Evolutionary conservation across 805 yeast genomes (phyloP), one percentile per base, ranked within the genome.

Genomic region (Teunomyces stri): DNA sequence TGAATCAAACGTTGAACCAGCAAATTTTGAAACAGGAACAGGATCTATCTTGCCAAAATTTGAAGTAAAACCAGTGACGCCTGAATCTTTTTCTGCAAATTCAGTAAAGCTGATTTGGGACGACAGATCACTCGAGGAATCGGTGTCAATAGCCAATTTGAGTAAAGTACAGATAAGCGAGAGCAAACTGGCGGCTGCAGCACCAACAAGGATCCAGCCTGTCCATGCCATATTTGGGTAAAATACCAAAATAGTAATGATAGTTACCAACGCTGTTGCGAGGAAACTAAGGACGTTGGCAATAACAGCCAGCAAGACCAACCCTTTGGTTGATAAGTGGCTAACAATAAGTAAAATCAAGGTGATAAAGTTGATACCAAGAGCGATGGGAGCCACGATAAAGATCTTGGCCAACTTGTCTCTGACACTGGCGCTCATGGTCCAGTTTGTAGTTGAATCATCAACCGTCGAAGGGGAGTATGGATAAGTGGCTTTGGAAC

Each of bases 121-220:
- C 7, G 6, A 22, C n/a, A 27, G 11, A 21, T 25, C 37, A 2
- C 13, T 30, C 2, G 37, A 12, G 15, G 41, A 20, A 31, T 45
- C 43, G 12, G 30, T 34, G 39, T 42, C 39, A 28, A 45, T 25
- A 12, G 22, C 37, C 39, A 42, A 43, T 12, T 50, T 33, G 13
- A 69, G 48, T 43, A 78, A 71, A 27, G 78, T 66, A 36, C 81
- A 61, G 5, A 86, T 78, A 2, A 84, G 50, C 1, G 82, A 65
- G 2, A 81, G 45, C 48, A 87, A 66, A 46, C 75, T 74, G 45
- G 82, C 64, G 0, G 74, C 84, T 10, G 87, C 85, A 3, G 88
- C 77, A 1, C 85, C 89, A 25, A 86, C 75, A 57, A 84, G 70
- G 29, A 84, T 60, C 91, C 92, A 87, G 6, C 84, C 74, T n/a